phyloP scores from a whole-genome alignment of 495 filamentous ascomycete genomes.

The Penicillium ochrochloron region DNA sequence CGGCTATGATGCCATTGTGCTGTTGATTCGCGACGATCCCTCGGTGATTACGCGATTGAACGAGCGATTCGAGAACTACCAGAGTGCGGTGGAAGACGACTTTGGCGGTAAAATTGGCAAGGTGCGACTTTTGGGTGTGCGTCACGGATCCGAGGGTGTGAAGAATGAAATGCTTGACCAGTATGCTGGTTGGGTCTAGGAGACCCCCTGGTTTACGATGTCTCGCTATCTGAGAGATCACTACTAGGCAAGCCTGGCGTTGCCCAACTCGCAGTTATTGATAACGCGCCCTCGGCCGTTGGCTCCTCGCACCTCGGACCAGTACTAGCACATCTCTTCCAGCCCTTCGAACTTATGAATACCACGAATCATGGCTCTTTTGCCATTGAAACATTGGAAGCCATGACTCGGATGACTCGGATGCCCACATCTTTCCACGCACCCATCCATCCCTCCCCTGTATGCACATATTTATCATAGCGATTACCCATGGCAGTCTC shows the following conservation, averaged over 20 bases:
- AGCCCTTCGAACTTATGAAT: constrained; percentile 13
- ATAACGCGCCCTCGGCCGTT: constrained; percentile 5
- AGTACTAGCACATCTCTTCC: constrained; percentile 7
- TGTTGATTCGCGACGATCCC: constrained; percentile 76
- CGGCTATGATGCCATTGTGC: constrained; percentile 87
- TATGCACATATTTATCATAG: constrained; percentile 14
- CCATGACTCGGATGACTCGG: constrained; percentile 17
- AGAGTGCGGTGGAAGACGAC: constrained; percentile 53
- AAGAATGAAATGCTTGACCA: constrained; percentile 63
- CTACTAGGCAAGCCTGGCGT: background rate
- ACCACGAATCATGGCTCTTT: constrained; percentile 12
- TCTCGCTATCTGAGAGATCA: background rate
- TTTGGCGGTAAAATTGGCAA: constrained; percentile 65
- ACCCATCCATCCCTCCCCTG: constrained; percentile 9
- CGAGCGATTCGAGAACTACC: constrained; percentile 67
- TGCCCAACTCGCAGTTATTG: background rate
- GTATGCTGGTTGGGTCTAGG: constrained; percentile 67
- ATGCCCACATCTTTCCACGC: constrained; percentile 12
- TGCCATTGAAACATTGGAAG: constrained; percentile 9
- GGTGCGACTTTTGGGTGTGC: constrained; percentile 77
- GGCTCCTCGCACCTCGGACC: constrained; percentile 13
- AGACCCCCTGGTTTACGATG: background rate
- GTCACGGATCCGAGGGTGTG: constrained; percentile 86
- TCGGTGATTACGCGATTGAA: constrained; percentile 66
- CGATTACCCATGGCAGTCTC: constrained; percentile 7